Base-by-base conservation (phyloP, 805 yeast species). In the Yarrowia sp. region DNA sequence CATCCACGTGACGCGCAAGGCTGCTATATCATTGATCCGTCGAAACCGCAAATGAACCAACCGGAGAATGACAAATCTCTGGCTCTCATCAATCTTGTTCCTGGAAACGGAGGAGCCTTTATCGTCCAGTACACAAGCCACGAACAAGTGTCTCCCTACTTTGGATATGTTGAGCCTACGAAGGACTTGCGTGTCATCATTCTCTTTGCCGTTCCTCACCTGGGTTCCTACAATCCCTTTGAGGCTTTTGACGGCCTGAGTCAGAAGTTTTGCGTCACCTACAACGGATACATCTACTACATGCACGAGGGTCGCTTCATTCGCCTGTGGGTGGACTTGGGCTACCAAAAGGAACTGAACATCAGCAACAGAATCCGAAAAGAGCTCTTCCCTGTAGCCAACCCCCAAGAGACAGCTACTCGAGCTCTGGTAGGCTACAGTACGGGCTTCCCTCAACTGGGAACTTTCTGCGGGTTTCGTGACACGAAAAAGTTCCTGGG, bases 151-250 rank as follows among this genome's bases (percentile, higher is more conserved):
- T 46, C 50, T 14, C 17, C 34, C 8, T 46, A 24, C 50, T 14
- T 46, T 9, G 50, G 50, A 9, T 46, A 46, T 34, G 24, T 46
- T 46, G 50, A 46, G 10, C 50, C 50, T 12, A 46, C 50, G 1
- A 12, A 13, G 4, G 50, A 46, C 8, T 15, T 46, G 17, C 33
- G 17, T 14, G 34, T 20, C 17, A 24, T 14, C 5, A 46, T 46
- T 14, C n/a, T 46, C 7, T 46, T 33, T 24, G 50, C 50, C 4
- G 34, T 24, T 46, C 50, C 50, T 13, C 24, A 24, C 30, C 46
- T 9, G 46, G 30, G 30, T 24, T 24, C 30, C 30, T 24, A 24
- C 30, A 24, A 24, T 24, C 30, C 30, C 6, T 24, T 24, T 7
- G 30, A 24, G 6, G 30, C 30, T 24, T 13, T 5, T 9, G 50